Conservation (phyloP, 352 stramenopile species). For the Phytophthora niederhauseri region DNA sequence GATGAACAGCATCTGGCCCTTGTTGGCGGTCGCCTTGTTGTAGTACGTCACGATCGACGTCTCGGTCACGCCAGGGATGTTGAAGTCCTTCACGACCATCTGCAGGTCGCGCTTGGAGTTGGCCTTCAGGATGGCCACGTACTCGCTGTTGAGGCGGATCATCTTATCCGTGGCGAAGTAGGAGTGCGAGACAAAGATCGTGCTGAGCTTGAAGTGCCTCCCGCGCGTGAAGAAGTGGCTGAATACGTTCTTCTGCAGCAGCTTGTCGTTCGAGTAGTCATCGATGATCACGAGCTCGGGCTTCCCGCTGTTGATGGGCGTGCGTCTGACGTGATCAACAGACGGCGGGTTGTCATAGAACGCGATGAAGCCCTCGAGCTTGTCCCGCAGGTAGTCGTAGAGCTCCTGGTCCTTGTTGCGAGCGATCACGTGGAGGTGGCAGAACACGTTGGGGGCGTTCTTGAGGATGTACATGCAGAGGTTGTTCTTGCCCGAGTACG, state of each 20-base stretch:
- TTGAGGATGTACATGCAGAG: background rate
- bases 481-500: conserved; percentile 21
- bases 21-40: conserved; percentile 1
- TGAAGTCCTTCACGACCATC: conserved; percentile 22
- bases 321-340: conserved; percentile 14
- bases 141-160: background rate
- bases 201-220: conserved; percentile 15
- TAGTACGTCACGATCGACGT: conserved; percentile 1
- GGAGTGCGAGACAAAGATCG: conserved; percentile 2
- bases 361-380: conserved; percentile 23
- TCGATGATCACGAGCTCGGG: conserved; percentile 29
- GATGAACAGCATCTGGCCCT: conserved; percentile 14
- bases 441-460: conserved; percentile 7
- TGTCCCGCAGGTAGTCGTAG: conserved; percentile 29
- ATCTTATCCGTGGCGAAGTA: background rate
- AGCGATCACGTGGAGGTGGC: conserved; percentile 13
- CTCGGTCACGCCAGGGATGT: conserved; percentile 10
- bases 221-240: conserved; percentile 1
- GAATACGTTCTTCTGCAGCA: conserved; percentile 15
- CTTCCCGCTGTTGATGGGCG: conserved; percentile 14
- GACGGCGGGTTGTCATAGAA: conserved; percentile 12
- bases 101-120: conserved; percentile 29
- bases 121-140: conserved; percentile 13
- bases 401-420: conserved; percentile 26
- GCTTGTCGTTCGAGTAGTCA: conserved; percentile 21